phyloP scores from a whole-genome alignment of 768 basidiomycete species.

The Pleurotus giganteus region DNA sequence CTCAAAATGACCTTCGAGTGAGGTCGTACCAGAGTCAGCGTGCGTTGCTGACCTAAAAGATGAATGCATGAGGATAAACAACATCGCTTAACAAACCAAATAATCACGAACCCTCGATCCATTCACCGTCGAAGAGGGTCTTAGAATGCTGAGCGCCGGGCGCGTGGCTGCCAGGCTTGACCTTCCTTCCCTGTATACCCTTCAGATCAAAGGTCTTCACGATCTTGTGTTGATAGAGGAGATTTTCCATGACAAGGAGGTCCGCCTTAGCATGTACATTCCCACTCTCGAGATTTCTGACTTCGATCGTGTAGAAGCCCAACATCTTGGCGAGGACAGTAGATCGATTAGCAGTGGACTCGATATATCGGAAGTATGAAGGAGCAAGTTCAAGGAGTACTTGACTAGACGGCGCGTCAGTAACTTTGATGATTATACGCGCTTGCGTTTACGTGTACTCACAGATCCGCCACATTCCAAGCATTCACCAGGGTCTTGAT shows the following conservation, averaged over 20 bases:
- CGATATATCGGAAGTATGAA: slow-evolving; percentile 78
- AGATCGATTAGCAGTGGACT: slow-evolving; percentile 60
- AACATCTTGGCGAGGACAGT: slow-evolving; percentile 77
- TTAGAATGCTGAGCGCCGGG: slow-evolving; percentile 36
- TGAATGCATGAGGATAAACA: background rate
- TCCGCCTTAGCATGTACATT: slow-evolving; percentile 66
- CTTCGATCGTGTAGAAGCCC: slow-evolving; percentile 79
- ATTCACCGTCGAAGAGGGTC: slow-evolving; percentile 80
- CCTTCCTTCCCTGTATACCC: slow-evolving; percentile 76
- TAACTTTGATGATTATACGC: background rate
- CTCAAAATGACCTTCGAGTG: slow-evolving; percentile 71
- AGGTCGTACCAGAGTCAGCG: slow-evolving; percentile 63
- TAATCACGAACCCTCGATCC: slow-evolving; percentile 64
- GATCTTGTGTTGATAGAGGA: slow-evolving; percentile 71
- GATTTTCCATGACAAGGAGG: slow-evolving; percentile 82
- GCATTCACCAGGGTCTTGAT: slow-evolving; percentile 85
- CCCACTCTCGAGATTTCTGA: slow-evolving; percentile 70
- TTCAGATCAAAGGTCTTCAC: slow-evolving; percentile 78
- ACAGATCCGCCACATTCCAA: slow-evolving; percentile 87
- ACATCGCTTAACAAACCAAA: background rate
- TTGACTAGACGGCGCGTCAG: slow-evolving; percentile 44
- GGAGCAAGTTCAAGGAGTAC: slow-evolving; percentile 76
- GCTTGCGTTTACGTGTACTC: slow-evolving; percentile 25
- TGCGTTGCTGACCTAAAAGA: slow-evolving; percentile 57
- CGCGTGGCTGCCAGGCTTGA: slow-evolving; percentile 44